phyloP scores from a whole-genome alignment of 148 eudicot species.

The Diospyros lotus region DNA sequence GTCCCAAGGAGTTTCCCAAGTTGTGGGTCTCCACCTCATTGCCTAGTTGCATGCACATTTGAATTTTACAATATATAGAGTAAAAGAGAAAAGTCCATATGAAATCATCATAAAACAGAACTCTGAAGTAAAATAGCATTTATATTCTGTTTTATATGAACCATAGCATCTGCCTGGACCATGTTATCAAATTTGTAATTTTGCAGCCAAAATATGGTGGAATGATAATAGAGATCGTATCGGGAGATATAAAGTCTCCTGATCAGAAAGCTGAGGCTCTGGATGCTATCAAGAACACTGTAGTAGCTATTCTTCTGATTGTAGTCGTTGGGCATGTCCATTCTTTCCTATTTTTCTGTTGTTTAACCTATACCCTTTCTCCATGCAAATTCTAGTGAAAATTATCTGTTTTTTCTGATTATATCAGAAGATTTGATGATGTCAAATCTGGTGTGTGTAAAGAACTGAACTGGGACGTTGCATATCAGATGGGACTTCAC shows the following conservation, averaged over 20 bases:
- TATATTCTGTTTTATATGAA: not conserved
- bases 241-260: slow-evolving; percentile 9
- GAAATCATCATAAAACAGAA: not conserved
- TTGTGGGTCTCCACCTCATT: not conserved
- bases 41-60: not conserved
- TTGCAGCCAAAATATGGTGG: slow-evolving; percentile 18
- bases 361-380: not conserved
- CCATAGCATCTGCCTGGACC: not conserved
- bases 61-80: not conserved
- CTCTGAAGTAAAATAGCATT: not conserved
- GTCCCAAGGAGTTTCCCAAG: not conserved
- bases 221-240: slow-evolving; percentile 13
- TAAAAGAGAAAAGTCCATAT: not conserved
- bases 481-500: not conserved
- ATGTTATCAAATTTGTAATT: not conserved
- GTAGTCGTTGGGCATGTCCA: slow-evolving; percentile 5
- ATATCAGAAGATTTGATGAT: not conserved
- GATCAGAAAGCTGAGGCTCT: slow-evolving; percentile 11
- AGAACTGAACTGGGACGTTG: not conserved
- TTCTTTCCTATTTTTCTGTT: not conserved
- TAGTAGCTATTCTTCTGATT: not conserved
- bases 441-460: not conserved
- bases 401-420: not conserved
- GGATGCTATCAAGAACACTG: slow-evolving; percentile 11
- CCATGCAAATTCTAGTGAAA: not conserved